Evolutionary conservation across 371 early-diverging fungal genomes (phyloP), one percentile per base, ranked within the genome.

Genomic region (Mucor mucedo): DNA sequence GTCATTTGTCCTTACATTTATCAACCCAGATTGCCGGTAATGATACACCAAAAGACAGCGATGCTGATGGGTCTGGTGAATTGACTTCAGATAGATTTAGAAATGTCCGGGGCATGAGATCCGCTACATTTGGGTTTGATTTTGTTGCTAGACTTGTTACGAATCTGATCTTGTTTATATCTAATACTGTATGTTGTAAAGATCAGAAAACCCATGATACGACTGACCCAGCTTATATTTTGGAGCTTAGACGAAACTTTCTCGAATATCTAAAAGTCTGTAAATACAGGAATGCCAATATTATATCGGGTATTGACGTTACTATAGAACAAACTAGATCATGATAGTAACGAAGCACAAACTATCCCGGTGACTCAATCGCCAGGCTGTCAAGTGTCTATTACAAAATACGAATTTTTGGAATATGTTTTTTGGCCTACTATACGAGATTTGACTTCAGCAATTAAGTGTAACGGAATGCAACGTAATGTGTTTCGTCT

Each of bases 391-490:
- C 2, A 32, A 27, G 38, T 55, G 3, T n/a, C n/a, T 21, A 48
- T 62, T 7, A 33, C 55, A 4, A 55, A 55, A 1, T 55, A 55
- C 16, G 62, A 62, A n/a, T 39, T 62, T 16, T 30, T 62, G 9
- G 62, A 62, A 39, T 21, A 29, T 16, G 55, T 62, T 2, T 55
- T 62, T 30, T 54, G 47, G 3, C 45, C 55, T 9, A 41, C 62
- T n/a, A 44, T 55, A 16, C 28, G 35, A 11, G 62, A 62, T 35
- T 11, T 62, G 2, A 55, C 42, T 0, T 44, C 30, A 5, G 55
- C 54, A 4, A 55, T 62, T 2, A 27, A 44, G 7, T 40, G 62
- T 33, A 47, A 55, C 11, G 8, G 28, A 4, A 62, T 30, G 3
- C 55, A 62, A 55, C 38, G 27, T 32, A 32, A n/a, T 5, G 39